Base-by-base conservation (phyloP, 1,139 yeast species). In the Suhomyces coccinellae region DNA sequence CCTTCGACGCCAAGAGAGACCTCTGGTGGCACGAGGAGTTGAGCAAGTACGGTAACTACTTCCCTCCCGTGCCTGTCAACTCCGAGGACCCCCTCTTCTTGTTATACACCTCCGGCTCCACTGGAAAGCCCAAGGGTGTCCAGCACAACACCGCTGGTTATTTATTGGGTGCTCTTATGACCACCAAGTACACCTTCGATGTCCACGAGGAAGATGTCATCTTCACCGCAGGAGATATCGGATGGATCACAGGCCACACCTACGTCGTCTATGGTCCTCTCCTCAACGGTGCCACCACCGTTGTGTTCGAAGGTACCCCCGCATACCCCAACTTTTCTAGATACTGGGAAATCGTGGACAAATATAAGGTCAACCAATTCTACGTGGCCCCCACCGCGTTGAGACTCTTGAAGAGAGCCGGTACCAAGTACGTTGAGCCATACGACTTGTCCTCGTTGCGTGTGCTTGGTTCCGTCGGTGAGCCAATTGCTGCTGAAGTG, bases 311-410 rank as follows among this genome's bases (percentile, higher is more conserved):
- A 71, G 93, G 95, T 52, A 87, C 95, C 9, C 95, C 95, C 5
- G 88, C 91, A 15, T 85, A 85, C 66, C 95, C 95, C 46, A 77
- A 81, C 58, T 85, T 73, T 62, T 83, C 90, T 8, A 80, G 95
- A 66, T 85, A 84, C 62, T 87, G 93, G 93, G 87, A 87, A 53
- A 85, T 87, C 59, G 86, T 87, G 49, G 91, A 87, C 62, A 67
- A 79, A 59, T 80, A 87, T 70, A 80, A 82, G 64, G 90, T 85
- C 33, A 86, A 85, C 43, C 95, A 87, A 60, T 87, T 87, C 63
- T 87, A 87, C 62, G 93, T 87, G 52, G 96, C 96, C 1, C 96
- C 96, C 53, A 87, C 96, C 24, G 96, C 96, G 13, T 73, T 87
- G 56, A 80, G 96, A 65, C 73, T 87, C 59, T 76, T 87, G 66